Evolutionary conservation across 1,139 yeast species (phyloP).

Genomic region (Nakaseomyces uthaithaninus): DNA sequence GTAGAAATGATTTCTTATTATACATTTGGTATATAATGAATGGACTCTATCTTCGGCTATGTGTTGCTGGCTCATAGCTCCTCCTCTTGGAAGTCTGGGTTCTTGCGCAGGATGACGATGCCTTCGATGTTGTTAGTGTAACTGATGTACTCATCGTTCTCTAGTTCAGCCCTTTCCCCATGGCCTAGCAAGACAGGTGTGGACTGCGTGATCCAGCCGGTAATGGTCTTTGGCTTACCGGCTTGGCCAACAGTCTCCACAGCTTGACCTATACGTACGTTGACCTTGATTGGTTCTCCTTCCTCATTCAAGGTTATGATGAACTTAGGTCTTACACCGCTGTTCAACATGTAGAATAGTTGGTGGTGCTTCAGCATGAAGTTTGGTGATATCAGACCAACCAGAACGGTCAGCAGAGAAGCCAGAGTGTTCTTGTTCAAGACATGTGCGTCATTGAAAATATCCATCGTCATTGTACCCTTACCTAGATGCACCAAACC

Average conservation of each 20-base stretch:
- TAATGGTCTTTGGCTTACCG: slow-evolving; percentile 95
- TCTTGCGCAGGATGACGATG: slow-evolving; percentile 82
- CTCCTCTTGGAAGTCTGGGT: slow-evolving; percentile 75
- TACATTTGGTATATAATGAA: too few relatives aligned
- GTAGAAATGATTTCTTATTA: too few relatives aligned
- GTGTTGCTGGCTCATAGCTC: slow-evolving; percentile 42
- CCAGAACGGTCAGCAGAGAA: slow-evolving; percentile 74
- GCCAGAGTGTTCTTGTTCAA: slow-evolving; percentile 87
- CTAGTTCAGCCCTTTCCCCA: slow-evolving; percentile 96
- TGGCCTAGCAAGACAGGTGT: slow-evolving; percentile 90
- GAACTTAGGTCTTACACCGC: slow-evolving; percentile 90
- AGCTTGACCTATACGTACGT: slow-evolving; percentile 97
- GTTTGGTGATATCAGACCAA: slow-evolving; percentile 80
- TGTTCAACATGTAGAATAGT: slow-evolving; percentile 75
- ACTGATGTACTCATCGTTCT: slow-evolving; percentile 77
- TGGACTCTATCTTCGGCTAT: not conserved
- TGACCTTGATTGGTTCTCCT: slow-evolving; percentile 82
- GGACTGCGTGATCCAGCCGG: slow-evolving; percentile 99
- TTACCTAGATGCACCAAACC: slow-evolving; percentile 94
- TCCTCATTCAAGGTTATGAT: slow-evolving; percentile 87
- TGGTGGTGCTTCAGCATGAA: slow-evolving; percentile 59
- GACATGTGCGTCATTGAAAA: slow-evolving; percentile 84
- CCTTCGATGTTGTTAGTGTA: slow-evolving; percentile 83
- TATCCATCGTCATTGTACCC: slow-evolving; percentile 79
- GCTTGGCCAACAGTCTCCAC: slow-evolving; percentile 99